phyloP scores from a whole-genome alignment of 352 stramenopile species.

The Pseudoperonospora humuli region DNA sequence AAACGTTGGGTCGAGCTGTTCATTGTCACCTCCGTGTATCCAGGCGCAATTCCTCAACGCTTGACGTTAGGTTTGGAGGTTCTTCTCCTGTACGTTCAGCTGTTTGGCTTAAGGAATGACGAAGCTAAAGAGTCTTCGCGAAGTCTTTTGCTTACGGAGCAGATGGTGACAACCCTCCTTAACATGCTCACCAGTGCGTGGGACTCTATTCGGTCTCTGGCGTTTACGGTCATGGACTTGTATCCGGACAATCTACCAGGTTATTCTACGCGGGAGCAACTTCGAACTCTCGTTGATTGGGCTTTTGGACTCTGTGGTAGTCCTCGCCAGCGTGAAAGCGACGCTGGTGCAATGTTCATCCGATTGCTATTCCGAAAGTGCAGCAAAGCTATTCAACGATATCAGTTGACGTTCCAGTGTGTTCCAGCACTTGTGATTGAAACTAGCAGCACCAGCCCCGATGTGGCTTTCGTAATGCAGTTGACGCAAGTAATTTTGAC shows the following conservation, averaged over 20 bases:
- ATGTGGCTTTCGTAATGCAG: conserved; percentile 50
- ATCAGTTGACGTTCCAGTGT: conserved; percentile 28
- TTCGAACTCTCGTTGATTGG: conserved; percentile 57
- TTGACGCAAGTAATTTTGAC: conserved; percentile 41
- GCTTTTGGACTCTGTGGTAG: conserved; percentile 60
- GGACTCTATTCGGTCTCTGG: conserved; percentile 66
- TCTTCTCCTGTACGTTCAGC: conserved; percentile 56
- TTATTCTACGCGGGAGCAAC: conserved; percentile 34
- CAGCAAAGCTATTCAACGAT: conserved; percentile 38
- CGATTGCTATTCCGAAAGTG: conserved; percentile 61
- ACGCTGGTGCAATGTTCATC: conserved; percentile 83
- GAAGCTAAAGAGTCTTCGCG: conserved; percentile 1
- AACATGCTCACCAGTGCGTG: conserved; percentile 77
- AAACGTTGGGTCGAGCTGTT: conserved; percentile 65
- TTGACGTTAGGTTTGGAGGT: conserved; percentile 68
- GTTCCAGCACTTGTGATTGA: background rate
- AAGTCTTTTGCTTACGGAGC: conserved; percentile 40
- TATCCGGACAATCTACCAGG: conserved; percentile 57
- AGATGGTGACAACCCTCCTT: conserved; percentile 62
- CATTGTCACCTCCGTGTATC: conserved; percentile 52
- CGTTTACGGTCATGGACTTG: conserved; percentile 59
- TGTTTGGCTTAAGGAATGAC: conserved; percentile 45
- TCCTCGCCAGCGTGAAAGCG: conserved; percentile 73
- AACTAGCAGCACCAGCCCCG: conserved; percentile 8
- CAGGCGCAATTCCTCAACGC: conserved; percentile 55